Evolutionary conservation across 192 early-diverging fungal species (phyloP), one percentile per base, ranked within the genome.

Genomic region (Coemansia sp.): DNA sequence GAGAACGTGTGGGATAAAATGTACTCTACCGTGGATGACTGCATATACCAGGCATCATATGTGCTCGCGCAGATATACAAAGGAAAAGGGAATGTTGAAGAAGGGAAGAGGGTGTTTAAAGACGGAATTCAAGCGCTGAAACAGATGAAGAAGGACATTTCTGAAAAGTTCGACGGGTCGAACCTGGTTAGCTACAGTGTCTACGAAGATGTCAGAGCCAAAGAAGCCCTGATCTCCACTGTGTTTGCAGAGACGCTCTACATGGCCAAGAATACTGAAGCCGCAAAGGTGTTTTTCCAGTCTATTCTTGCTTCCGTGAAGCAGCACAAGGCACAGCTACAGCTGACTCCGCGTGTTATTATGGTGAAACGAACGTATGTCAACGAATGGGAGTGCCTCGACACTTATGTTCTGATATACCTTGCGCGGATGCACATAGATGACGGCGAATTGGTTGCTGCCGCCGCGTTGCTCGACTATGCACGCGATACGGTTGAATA

Each of bases 311-410:
- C 49, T 14, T 55, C 75, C 12, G 67, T 67, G 17, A 72, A 67
- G 37, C 68, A 71, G 37, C 79, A 82, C 71, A 70, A 67, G 44
- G 67, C 71, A 1, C 79, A 76, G n/a, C 41, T 71, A 1, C 65
- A 70, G 20, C 39, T 67, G 16, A 65, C 75, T 2, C 79, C 74
- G 6, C 75, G 66, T 17, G 22, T 82, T 10, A 57, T 74, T 7
- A 56, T 49, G n/a, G 68, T 74, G 38, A 46, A 45, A 45, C 71
- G 74, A 11, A 65, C 71, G 9, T 77, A 65, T 40, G 63, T 62
- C 12, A 69, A 82, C 45, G 71, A 67, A 13, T 82, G 79, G 79
- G 68, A 70, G 5, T 82, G 79, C 44, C 65, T 82, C 25, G 79
- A 82, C 49, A 62, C 75, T 11, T 41, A 63, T 9, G 79, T 74